Conservation (phyloP, 805 yeast genomes). For the Wickerhamiella domercqiae region DNA sequence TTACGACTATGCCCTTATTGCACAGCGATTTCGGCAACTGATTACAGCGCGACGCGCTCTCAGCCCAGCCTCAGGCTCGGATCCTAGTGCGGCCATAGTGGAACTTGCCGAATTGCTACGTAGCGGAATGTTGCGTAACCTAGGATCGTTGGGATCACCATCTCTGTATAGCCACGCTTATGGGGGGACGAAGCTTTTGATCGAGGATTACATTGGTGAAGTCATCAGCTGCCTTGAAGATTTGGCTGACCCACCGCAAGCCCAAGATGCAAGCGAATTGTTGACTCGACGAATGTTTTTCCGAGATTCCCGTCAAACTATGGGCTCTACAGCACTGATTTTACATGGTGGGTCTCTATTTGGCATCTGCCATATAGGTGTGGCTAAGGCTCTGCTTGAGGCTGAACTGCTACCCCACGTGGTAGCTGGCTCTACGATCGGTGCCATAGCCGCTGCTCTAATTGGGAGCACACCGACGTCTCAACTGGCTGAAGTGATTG, state of each 20-base stretch:
- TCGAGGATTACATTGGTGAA: conserved; percentile 73
- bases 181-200: conserved; percentile 74
- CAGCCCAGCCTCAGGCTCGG: conserved; percentile 1
- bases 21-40: conserved; percentile 52
- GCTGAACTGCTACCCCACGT: conserved; percentile 69
- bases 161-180: conserved; percentile 66
- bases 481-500: conserved; percentile 37
- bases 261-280: conserved; percentile 10
- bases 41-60: conserved; percentile 37
- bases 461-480: conserved; percentile 59
- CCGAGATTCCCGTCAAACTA: conserved; percentile 72
- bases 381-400: conserved; percentile 64
- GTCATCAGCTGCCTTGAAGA: conserved; percentile 53
- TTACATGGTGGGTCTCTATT: conserved; percentile 91
- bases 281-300: conserved; percentile 34
- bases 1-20: conserved; percentile 72
- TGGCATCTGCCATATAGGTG: conserved; percentile 89
- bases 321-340: conserved; percentile 81
- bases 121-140: conserved; percentile 74
- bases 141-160: conserved; percentile 78
- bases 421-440: conserved; percentile 84
- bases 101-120: conserved; percentile 47
- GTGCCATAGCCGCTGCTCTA: conserved; percentile 81
- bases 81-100: not conserved
- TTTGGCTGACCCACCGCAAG: conserved; percentile 30